These are phyloP conservation scores for Phytopythium helicoides DNA, from an alignment of 352 stramenopile genomes.

Conservation along the genomic window DNA sequence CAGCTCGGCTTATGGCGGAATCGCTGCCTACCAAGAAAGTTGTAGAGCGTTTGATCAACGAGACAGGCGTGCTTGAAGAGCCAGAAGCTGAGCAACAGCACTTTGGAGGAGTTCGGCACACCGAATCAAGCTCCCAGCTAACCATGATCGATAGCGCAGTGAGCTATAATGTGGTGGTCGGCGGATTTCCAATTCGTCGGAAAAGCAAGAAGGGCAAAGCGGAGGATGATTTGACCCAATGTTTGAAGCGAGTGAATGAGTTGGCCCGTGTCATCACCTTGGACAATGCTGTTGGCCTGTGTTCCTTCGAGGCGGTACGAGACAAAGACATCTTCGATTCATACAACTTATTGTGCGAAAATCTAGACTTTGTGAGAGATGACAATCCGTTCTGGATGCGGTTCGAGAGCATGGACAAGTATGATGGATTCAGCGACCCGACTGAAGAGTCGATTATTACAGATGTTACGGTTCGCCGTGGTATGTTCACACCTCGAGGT, in stretches of 20 bases:
- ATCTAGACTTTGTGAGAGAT: conserved; percentile 28
- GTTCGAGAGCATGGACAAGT: conserved; percentile 40
- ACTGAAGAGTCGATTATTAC: conserved; percentile 16
- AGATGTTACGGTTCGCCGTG: conserved; percentile 21
- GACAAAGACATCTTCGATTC: conserved; percentile 30
- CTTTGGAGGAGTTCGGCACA: not conserved
- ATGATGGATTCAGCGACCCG: conserved; percentile 14
- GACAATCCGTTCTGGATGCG: conserved; percentile 41
- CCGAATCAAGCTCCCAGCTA: not conserved
- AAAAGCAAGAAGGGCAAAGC: conserved; percentile 14
- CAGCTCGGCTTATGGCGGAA: conserved; percentile 34
- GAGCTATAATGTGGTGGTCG: conserved; percentile 39
- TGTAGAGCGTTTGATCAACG: conserved; percentile 35
- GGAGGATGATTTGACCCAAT: not conserved
- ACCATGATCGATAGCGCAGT: not conserved
- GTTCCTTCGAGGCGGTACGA: conserved; percentile 29
- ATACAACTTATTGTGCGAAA: conserved; percentile 34
- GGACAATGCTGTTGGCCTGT: conserved; percentile 42
- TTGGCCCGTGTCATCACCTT: conserved; percentile 30
- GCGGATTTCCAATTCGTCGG: conserved; percentile 18
- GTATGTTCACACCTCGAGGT: conserved; percentile 29
- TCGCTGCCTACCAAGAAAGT: conserved; percentile 42
- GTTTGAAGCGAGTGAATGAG: conserved; percentile 28
- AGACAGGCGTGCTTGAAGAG: not conserved
- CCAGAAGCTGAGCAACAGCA: conserved; percentile 1